Evolutionary conservation across 75 land plant species (phyloP), one percentile per base, ranked within the genome.

Genomic region (Pinus taeda): DNA sequence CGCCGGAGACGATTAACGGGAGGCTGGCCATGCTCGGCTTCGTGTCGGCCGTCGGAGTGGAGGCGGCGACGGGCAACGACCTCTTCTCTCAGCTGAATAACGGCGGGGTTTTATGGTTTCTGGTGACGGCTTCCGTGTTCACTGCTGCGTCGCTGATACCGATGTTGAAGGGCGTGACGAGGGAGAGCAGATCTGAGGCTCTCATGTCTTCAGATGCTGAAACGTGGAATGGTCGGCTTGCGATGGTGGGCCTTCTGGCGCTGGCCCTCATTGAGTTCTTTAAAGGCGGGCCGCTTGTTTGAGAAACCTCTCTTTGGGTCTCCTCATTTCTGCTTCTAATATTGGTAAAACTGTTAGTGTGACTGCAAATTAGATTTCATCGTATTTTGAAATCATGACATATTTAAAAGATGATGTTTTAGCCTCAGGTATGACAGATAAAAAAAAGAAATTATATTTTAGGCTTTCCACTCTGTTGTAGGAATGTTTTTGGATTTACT

Each of bases 1-100:
- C 84, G 11, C 97, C 97, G 12, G 97, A 94, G 86, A 84, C 90
- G 60, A 90, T 94, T 79, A 94, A 94, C 74, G 97, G 97, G 9
- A 75, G 97, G 71, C 84, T 94, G 60, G 97, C 97, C 5, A 94
- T 94, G 97, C 57, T 94, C 17, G 95, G 95, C 6, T 92, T 94
- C 53, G 88, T 81, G 30, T 77, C 92, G 20, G 97, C 92, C 0
- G 5, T 92, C 56, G 95, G 65, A 20, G 89, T 85, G 57, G 97
- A 94, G 77, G 61, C 86, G 69, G 80, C 82, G 14, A 89, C 79
- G 7, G 97, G 97, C 7, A 79, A 85, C 4, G 89, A 81, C 11
- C 74, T 94, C 74, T 42, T 83, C 13, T 71, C 75, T 1, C 93
- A 91, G 80, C 61, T 89, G 42, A 57, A 0, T 26, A 26, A 26